phyloP scores from a whole-genome alignment of 768 basidiomycete genomes.

The Pulveroboletus sp. region DNA sequence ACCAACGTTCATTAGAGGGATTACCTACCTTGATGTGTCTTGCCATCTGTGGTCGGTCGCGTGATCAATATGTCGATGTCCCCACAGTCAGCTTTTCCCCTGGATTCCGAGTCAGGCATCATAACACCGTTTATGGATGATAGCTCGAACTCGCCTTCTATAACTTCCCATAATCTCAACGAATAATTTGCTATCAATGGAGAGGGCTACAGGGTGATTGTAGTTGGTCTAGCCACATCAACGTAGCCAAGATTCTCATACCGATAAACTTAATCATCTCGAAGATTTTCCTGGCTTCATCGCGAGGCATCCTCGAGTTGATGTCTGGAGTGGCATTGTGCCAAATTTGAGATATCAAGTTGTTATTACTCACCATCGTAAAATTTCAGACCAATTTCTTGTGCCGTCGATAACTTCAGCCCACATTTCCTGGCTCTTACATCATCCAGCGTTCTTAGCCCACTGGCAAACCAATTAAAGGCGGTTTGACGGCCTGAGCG shows the following conservation, averaged over 20 bases:
- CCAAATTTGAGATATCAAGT: neutral
- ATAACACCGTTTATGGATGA: neutral
- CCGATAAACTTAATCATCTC: constrained; percentile 70
- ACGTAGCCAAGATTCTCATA: constrained; percentile 24
- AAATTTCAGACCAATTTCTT: constrained; percentile 64
- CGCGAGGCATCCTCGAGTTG: constrained; percentile 79
- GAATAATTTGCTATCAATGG: constrained; percentile 66
- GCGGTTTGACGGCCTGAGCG: constrained; percentile 60
- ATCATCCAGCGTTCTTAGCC: constrained; percentile 79
- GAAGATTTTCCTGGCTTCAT: constrained; percentile 74
- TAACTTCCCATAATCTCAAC: constrained; percentile 93
- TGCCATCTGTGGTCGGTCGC: constrained; percentile 66
- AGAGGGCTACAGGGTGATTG: constrained; percentile 48
- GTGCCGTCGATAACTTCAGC: constrained; percentile 55
- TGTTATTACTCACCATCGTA: constrained; percentile 56
- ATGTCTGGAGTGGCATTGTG: constrained; percentile 53
- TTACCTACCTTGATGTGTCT: constrained; percentile 63
- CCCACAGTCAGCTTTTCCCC: constrained; percentile 80
- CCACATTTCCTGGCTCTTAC: constrained; percentile 57
- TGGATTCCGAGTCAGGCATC: constrained; percentile 27
- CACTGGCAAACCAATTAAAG: constrained; percentile 68
- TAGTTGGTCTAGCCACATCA: neutral
- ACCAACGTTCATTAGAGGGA: neutral
- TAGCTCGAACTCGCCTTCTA: constrained; percentile 48
- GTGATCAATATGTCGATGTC: constrained; percentile 93